Base-by-base conservation (phyloP, 2,329 filamentous ascomycete genomes). In the Tolypocladium guangdongense region DNA sequence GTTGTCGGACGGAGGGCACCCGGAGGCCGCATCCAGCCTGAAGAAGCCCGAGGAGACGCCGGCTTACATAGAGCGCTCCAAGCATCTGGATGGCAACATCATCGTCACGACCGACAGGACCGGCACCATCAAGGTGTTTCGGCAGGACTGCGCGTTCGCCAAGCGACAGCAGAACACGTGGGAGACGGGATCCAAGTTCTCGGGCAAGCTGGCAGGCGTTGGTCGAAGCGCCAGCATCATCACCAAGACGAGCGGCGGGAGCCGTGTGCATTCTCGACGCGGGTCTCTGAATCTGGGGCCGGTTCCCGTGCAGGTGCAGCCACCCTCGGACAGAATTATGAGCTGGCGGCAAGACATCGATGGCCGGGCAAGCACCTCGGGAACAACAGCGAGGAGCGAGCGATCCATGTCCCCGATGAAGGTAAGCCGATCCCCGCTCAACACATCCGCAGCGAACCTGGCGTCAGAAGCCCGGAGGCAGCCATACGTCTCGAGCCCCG, bases 121-220 rank as follows among this genome's bases (percentile, higher is more conserved):
- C 0, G 93, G 93, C 37, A 81, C 83, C 30, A 93, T 99, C 71
- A 96, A 96, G 66, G 87, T 97, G 0, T 96, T 96, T 65, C 82
- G 93, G 22, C 92, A 97, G 68, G 93, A 99, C 66, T 96, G 92
- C 65, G 93, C 92, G 0, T 89, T 81, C 61, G 70, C 77, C 49
- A 96, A 95, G 69, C 84, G 92, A 6, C 79, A 82, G 53, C 80
- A 84, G 54, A 88, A 90, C 53, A 81, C 78, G 38, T 92, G 86
- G 86, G 90, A 96, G 60, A 83, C 85, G 0, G 79, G 80, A 1
- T 92, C 87, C 18, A 82, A 82, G 8, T 87, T 95, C 61, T 90
- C 88, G 11, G 83, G 82, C 58, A 84, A 82, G 60, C 70, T 88
- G 48, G 68, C 79, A 27, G 81, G 80, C 36, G 75, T 88, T 1